Conservation (phyloP, 2,329 filamentous ascomycete species). For the Botrytis aclada region DNA sequence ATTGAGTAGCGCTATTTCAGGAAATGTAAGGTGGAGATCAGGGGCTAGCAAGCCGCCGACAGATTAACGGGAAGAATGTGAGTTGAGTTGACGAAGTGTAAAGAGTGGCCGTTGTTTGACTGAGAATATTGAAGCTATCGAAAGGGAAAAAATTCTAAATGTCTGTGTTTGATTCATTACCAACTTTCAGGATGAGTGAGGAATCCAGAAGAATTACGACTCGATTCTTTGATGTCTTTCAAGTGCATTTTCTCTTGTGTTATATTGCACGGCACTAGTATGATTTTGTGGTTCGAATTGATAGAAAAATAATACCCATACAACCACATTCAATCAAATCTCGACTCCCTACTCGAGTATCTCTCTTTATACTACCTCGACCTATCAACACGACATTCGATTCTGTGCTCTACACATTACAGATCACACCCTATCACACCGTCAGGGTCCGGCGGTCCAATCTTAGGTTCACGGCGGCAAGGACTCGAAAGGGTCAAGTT, state of each 20-base stretch:
- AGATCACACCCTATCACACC: not conserved
- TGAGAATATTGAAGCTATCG: not conserved
- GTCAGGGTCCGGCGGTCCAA: not conserved
- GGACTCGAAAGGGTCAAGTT: not conserved
- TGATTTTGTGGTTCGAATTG: too few relatives aligned
- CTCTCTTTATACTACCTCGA: not conserved
- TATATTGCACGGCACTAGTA: too few relatives aligned
- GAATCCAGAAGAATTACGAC: not conserved
- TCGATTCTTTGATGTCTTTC: not conserved
- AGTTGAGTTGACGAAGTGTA: not conserved
- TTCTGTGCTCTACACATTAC: not conserved
- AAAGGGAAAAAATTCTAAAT: not conserved
- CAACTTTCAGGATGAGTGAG: too few relatives aligned
- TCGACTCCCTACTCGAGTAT: not conserved
- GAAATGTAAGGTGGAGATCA: not conserved
- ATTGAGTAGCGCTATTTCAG: not conserved
- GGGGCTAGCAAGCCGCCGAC: not conserved
- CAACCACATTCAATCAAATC: not conserved
- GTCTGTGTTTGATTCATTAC: not conserved
- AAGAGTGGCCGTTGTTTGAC: not conserved
- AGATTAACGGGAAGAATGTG: not conserved
- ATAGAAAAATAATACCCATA: not conserved
- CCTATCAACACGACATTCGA: not conserved
- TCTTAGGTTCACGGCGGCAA: not conserved
- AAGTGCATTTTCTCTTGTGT: not conserved